These are phyloP conservation scores for Moringa oleifera DNA, from an alignment of 345 rosid species.

Conservation along the genomic window DNA sequence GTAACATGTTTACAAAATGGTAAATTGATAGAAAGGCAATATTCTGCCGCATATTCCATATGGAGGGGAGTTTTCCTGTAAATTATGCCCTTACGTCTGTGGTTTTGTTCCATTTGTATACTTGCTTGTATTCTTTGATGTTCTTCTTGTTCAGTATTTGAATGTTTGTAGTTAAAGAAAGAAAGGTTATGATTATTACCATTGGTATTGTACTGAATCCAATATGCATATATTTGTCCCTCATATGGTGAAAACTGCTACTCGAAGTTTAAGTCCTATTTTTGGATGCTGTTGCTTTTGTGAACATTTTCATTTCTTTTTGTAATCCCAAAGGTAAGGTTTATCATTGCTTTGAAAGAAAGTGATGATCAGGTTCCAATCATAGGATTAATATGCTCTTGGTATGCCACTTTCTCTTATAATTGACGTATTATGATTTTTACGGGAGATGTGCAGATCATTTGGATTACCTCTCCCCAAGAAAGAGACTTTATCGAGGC, in stretches of 20 bases:
- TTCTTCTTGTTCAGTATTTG: no score
- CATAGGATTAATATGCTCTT: neutral
- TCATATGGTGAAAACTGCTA: neutral
- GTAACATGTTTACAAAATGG: conserved; percentile 5
- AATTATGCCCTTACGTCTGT: no score
- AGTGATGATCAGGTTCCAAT: neutral
- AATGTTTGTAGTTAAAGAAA: no score
- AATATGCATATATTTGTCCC: neutral
- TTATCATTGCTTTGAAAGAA: neutral
- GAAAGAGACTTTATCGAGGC: conserved; percentile 90
- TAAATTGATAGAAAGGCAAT: neutral
- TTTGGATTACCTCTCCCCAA: conserved; percentile 58
- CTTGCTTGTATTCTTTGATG: no score
- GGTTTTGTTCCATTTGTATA: no score
- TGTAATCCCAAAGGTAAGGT: neutral
- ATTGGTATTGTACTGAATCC: neutral
- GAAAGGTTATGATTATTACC: no score
- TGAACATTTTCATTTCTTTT: neutral
- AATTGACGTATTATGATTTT: neutral
- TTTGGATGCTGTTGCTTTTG: neutral
- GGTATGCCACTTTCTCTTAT: neutral
- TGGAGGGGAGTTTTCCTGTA: no score
- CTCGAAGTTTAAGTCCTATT: neutral
- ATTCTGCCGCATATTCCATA: neutral
- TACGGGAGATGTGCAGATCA: conserved; percentile 48